Conservation (phyloP, 495 filamentous ascomycete genomes). For the Neurospora sp. region DNA sequence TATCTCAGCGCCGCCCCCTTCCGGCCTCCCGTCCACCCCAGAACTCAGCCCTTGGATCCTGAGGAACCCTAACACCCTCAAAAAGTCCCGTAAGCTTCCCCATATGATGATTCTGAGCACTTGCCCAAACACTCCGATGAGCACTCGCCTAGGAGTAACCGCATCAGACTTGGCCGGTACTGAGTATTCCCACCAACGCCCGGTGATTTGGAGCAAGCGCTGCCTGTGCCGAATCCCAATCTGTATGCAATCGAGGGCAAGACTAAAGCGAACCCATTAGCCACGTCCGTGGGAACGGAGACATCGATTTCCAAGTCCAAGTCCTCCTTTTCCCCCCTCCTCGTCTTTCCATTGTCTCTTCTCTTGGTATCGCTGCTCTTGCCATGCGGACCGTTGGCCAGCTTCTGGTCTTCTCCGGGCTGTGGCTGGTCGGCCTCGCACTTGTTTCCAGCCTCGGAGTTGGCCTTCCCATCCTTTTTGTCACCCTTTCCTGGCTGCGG, state of each 20-base stretch:
- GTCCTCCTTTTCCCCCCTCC: not conserved
- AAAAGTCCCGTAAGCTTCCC: not conserved
- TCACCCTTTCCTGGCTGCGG: not conserved
- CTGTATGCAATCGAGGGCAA: no score
- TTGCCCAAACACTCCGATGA: not conserved
- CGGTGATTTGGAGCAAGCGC: not conserved
- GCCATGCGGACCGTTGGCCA: not conserved
- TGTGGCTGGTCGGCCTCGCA: not conserved
- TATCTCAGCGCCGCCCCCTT: no score
- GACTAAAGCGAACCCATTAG: no score
- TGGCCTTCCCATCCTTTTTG: not conserved
- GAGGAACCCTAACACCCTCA: not conserved
- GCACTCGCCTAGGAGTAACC: no score
- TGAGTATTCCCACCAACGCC: not conserved
- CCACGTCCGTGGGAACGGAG: not conserved
- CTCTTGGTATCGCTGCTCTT: not conserved
- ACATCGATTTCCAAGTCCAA: not conserved
- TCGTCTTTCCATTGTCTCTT: not conserved
- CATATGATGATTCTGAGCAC: not conserved
- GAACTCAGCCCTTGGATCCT: not conserved
- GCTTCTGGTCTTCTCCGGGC: not conserved
- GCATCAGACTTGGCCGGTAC: not conserved
- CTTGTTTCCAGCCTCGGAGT: not conserved
- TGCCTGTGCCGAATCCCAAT: no score
- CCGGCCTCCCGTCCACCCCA: not conserved